Percentiles rank a stretch among this genome's conserved stretches.
Evolutionary conservation across 2,329 filamentous ascomycete genomes (phyloP).

Genomic region (Xylaria sp.): DNA sequence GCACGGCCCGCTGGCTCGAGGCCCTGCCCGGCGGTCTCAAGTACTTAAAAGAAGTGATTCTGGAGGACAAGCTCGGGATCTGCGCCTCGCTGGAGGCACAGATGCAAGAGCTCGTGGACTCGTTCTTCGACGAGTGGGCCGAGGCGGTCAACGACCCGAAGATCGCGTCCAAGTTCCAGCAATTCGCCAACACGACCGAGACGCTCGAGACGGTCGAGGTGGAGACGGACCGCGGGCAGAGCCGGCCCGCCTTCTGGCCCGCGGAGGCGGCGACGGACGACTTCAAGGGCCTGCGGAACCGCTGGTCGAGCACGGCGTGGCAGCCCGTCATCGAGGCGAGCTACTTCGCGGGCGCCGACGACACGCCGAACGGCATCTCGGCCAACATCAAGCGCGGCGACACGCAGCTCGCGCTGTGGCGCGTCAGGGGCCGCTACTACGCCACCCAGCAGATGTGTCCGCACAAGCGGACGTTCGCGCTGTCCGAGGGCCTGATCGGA

Average conservation of each 20-base stretch:
- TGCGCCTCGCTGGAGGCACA: conserved; percentile 82
- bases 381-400: conserved; percentile 84
- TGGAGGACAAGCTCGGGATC: conserved; percentile 87
- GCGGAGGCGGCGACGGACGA: conserved; percentile 68
- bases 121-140: conserved; percentile 92
- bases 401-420: conserved; percentile 87
- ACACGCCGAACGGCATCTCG: conserved; percentile 72
- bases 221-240: conserved; percentile 74
- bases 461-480: conserved; percentile 88
- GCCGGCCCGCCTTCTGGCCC: conserved; percentile 78
- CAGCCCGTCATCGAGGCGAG: conserved; percentile 75
- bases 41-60: conserved; percentile 81
- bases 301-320: conserved; percentile 74
- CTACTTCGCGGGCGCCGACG: conserved; percentile 69
- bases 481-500: conserved; percentile 83
- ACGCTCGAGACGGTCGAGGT: conserved; percentile 71
- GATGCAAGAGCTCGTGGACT: conserved; percentile 83
- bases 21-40: conserved; percentile 80
- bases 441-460: conserved; percentile 95
- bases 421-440: conserved; percentile 79
- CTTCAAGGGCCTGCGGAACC: conserved; percentile 68
- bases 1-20: conserved; percentile 88
- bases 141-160: conserved; percentile 75
- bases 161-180: conserved; percentile 72
- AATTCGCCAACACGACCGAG: conserved; percentile 86